Evolutionary conservation across 2,329 filamentous ascomycete species (phyloP), one percentile per base, ranked within the genome.

Genomic region (Camillea tinctor): DNA sequence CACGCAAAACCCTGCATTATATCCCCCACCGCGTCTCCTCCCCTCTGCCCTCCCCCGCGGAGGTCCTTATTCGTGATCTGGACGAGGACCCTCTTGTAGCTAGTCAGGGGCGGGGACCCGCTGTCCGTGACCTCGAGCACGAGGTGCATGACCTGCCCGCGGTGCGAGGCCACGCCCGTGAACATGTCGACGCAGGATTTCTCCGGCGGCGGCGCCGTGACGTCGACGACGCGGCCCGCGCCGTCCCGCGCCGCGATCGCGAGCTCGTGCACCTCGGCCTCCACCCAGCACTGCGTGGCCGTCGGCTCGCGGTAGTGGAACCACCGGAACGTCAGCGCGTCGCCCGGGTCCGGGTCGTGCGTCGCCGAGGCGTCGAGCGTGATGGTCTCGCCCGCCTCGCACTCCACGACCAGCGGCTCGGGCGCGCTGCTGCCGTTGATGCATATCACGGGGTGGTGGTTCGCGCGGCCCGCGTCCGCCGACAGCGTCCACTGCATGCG

Each of bases 361-460:
- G 36, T 44, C 6, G 36, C 36, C 36, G 36, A 44, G 7, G 36
- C 36, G 36, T 44, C 36, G 36, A 44, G 36, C 36, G 36, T 44
- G 2, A 44, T 5, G 13, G 36, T 44, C 5, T 2, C 13, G 13
- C 36, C 36, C 13, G 36, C 36, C 36, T 50, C 21, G 40, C 40
- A 19, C 19, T 19, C 21, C 30, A 79, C 62, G 4, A 71, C 64
- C n/a, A 77, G 65, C 3, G 74, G 73, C 1, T 70, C 67, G 19
- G 74, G 70, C 9, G 74, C 74, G 23, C 69, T 72, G n/a, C 71
- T 73, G 20, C 76, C 79, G 55, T 81, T 74, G 1, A 72, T 66
- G 17, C 80, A 71, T 4, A 62, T 61, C 2, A 80, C 73, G 1
- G 80, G 80, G n/a, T 77, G 75, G 58, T 81, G 80, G 52, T 76